Base-by-base conservation (phyloP, 768 basidiomycete species). In the Lentinula sp. region DNA sequence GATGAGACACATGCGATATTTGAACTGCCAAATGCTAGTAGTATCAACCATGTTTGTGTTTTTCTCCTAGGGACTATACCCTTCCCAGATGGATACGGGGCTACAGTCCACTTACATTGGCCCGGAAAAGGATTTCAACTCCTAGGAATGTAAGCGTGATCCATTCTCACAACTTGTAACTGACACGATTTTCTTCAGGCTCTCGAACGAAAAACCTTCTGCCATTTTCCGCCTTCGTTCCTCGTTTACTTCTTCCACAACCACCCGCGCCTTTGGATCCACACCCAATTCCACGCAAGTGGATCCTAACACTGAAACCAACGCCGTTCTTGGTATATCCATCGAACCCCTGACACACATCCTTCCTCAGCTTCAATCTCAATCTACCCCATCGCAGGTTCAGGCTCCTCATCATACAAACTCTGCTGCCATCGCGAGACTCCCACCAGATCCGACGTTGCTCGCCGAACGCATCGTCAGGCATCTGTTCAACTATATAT, bases 201-300 rank as follows among this genome's bases (percentile, higher is more conserved):
- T 95, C 28, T 91, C 91, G 13, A 93, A 93, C 69, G 91, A 93
- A 36, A 93, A 93, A 69, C 92, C 92, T 0, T 92, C 91, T 10
- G 90, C 91, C 0, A 91, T 94, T 68, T 93, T 93, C 74, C 90
- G 92, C 23, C 78, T 93, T 23, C 83, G 86, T 4, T 86, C 88
- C 7, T 82, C 82, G 10, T 88, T 85, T 68, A 77, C 74, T 46
- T 69, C 74, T n/a, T 68, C 73, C 48, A 71, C 75, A 2, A 66
- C 76, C 7, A 77, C 78, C 59, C 71, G 70, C 59, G 73, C 76
- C 9, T 79, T 80, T 67, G 74, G 77, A 6, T 66, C 73, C 54
- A 43, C 55, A 12, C 65, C 68, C 57, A 63, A 70, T 13, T 59
- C 60, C 18, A 75, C 73, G 13, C 61, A 58, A 20, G 74, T 73